Base-by-base conservation (phyloP, 2,329 filamentous ascomycete genomes). In the Rhynchosporium agropyri region DNA sequence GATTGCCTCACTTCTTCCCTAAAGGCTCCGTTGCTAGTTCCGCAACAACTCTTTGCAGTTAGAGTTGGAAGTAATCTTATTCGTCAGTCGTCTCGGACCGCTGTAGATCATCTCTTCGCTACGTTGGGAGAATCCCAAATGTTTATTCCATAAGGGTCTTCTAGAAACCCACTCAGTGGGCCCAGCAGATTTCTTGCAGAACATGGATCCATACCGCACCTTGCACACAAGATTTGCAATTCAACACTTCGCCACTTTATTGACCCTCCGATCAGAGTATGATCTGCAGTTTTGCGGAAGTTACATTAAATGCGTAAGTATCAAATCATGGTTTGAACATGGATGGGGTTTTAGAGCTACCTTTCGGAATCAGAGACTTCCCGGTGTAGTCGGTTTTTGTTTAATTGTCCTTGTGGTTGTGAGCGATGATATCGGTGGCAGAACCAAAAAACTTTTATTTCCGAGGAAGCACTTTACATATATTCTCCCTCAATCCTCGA, bases 361-460 rank as follows among this genome's bases (percentile, higher is more conserved):
- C 49, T 54, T 61, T 42, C 49, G 58, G n/a, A 38, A 7, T 12
- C 15, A 1, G 31, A 28, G 42, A 48, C 15, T 48, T 9, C 20
- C 20, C 26, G 26, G 45, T 13, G 7, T 26, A 20, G 15, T 20
- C 15, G 15, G n/a, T 8, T n/a, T 6, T 20, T 7, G n/a, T 20
- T 20, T 48, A 20, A 20, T 46, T 28, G 12, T 38, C 2, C 13
- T 6, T 36, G 50, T 12, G 29, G 58, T 15, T 31, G 48, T n/a
- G 48, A 50, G 15, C 50, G 50, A 48, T 63, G 55, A 55, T 33
- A 49, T 59, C 28, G 31, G 61, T 59, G 55, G 48, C 61, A 63
- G 50, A 31, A 38, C 31, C 12, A 49, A 38, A 38, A 8, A 43
- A 4, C 20, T 55, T 29, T 51, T 20, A 9, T 9, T n/a, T 6